These are phyloP conservation scores for Inga laurina DNA, from an alignment of 306 rosid species.

Conservation along the genomic window DNA sequence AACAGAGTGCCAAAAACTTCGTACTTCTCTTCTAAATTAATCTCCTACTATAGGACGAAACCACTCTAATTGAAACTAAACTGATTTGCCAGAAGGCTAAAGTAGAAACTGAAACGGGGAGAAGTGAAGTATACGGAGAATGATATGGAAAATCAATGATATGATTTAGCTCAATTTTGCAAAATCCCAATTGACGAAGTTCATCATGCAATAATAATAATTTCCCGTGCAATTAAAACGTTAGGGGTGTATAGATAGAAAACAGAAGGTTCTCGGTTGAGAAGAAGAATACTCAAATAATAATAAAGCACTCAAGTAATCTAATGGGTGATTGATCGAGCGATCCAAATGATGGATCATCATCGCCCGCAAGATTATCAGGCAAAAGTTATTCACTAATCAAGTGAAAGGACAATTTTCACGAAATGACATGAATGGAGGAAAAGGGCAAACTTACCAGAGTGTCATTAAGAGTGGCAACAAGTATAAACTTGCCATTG, in stretches of 20 bases:
- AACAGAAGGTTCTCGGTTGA: background rate
- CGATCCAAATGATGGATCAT: background rate
- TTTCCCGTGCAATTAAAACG: background rate
- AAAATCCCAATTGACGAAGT: background rate
- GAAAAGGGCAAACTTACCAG: conserved; percentile 56
- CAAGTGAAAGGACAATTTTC: background rate
- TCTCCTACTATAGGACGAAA: background rate
- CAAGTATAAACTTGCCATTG: conserved; percentile 86
- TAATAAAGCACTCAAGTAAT: background rate
- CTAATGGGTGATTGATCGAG: background rate
- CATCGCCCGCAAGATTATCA: background rate
- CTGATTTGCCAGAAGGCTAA: background rate
- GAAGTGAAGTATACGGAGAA: background rate
- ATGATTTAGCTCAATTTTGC: background rate
- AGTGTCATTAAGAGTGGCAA: conserved; percentile 87
- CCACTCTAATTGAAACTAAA: background rate
- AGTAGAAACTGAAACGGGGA: background rate
- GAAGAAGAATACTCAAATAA: background rate
- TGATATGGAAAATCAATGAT: background rate
- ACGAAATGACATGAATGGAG: background rate
- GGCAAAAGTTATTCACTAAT: background rate
- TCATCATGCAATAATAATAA: background rate
- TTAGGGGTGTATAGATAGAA: background rate
- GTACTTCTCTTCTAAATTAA: background rate
- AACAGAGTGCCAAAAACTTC: background rate